Evolutionary conservation across 179 eudicot species (phyloP), one percentile per base, ranked within the genome.

Genomic region (Amaranthus tricolor): DNA sequence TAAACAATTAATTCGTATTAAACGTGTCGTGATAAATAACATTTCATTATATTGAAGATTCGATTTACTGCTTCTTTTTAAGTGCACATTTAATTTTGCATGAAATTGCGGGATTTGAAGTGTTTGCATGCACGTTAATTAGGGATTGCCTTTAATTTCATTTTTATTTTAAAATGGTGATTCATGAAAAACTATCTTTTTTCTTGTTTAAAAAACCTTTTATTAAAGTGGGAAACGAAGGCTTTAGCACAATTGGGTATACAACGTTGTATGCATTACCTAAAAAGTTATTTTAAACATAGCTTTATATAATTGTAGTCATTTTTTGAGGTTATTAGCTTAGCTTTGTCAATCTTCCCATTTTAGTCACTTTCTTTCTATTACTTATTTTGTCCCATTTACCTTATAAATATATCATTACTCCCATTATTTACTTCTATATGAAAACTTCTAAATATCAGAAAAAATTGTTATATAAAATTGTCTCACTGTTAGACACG

Each of bases 11-110:
- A 15, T 60, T 16, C 24, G 40, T 62, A 51, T 43, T 44, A 67
- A 54, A 45, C 81, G 81, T 78, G 54, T 60, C 59, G 74, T 78
- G 44, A 69, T 57, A 21, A 60, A 17, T 73, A 53, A 78, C 59
- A 40, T 48, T 61, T 72, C 60, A 55, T n/a, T 55, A 51, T 71
- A 31, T 67, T 2, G 52, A 64, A 47, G 52, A 40, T 64, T n/a
- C 24, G 17, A 51, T 24, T 66, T 74, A 6, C 16, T 71, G 24
- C 43, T 6, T 49, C 49, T 49, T 56, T 16, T 52, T 11, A 19
- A 54, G 68, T 21, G 50, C 17, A 66, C 68, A 54, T 14, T 65
- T 57, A 65, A 45, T 56, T 71, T 13, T 53, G 61, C 70, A 74
- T 63, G 76, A 62, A 74, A 62, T 14, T 63, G 48, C 20, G 65